Percentiles rank a stretch among this genome's conserved stretches.
These are phyloP conservation scores for Hypoxylon rubiginosum DNA, from an alignment of 2,329 filamentous ascomycete genomes.

Conservation along the genomic window DNA sequence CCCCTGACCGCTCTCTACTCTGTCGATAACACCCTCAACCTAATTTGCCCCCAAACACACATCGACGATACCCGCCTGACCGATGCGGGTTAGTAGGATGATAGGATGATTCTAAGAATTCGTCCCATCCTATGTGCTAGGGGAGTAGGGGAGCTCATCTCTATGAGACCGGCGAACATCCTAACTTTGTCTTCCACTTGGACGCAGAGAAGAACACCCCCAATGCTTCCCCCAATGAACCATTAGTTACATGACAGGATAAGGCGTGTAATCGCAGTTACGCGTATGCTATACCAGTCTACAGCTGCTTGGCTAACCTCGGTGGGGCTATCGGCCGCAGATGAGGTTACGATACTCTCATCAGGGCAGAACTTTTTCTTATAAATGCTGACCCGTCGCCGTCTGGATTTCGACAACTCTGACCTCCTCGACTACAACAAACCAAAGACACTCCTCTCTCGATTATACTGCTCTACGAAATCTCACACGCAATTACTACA, in stretches of 20 bases:
- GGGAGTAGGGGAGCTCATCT: background rate
- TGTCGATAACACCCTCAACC: conserved; percentile 17
- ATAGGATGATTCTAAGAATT: conserved; percentile 3
- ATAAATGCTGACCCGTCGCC: conserved; percentile 26
- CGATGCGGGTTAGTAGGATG: conserved; percentile 1
- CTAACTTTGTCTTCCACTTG: conserved; percentile 10
- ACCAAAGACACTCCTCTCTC: conserved; percentile 12
- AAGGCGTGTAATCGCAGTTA: conserved; percentile 16
- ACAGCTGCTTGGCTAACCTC: conserved; percentile 13
- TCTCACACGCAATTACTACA: background rate
- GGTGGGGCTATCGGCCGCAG: conserved; percentile 2
- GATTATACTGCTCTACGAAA: background rate
- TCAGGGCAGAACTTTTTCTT: conserved; percentile 6
- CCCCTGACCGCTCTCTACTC: conserved; percentile 2
- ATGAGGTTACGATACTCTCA: conserved; percentile 12
- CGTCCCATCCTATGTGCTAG: background rate
- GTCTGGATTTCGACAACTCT: conserved; percentile 9
- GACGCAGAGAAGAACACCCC: conserved; percentile 14
- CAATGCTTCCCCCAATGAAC: conserved; percentile 7
- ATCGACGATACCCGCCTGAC: conserved; percentile 24
- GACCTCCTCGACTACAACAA: background rate
- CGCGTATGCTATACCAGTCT: conserved; percentile 15
- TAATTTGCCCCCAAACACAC: conserved; percentile 18
- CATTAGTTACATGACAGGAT: conserved; percentile 4
- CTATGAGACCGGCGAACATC: conserved; percentile 1